Conservation (phyloP, 2,329 filamentous ascomycete genomes). For the Fusarium siculi region DNA sequence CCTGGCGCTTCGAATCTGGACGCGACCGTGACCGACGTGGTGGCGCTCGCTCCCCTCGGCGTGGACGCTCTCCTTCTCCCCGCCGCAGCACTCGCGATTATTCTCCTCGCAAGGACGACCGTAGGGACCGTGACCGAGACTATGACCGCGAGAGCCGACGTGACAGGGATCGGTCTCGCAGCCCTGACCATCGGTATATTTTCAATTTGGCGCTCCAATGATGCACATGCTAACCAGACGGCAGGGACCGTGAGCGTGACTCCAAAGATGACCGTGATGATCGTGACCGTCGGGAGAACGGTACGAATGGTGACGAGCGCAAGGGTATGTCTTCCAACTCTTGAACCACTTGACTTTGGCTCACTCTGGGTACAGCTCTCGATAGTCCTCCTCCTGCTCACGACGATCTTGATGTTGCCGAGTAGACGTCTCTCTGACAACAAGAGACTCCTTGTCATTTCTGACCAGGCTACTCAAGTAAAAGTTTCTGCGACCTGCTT, state of each 20-base stretch:
- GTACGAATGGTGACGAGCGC: constrained; percentile 85
- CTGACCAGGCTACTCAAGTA: constrained; percentile 29
- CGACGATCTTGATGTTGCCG: constrained; percentile 95
- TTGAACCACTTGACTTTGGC: constrained; percentile 18
- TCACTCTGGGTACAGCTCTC: constrained; percentile 58
- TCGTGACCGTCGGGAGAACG: constrained; percentile 79
- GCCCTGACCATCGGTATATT: constrained; percentile 69
- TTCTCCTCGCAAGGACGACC: constrained; percentile 89
- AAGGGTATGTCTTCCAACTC: constrained; percentile 72
- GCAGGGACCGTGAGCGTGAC: constrained; percentile 65
- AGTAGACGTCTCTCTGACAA: constrained; percentile 58
- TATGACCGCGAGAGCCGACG: constrained; percentile 80
- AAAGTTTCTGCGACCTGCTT: constrained; percentile 40
- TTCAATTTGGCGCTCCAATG: neutral
- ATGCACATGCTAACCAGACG: constrained; percentile 16
- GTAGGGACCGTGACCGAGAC: constrained; percentile 82
- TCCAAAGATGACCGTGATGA: constrained; percentile 75
- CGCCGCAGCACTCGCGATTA: constrained; percentile 81
- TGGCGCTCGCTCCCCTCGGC: constrained; percentile 71
- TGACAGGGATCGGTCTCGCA: constrained; percentile 80
- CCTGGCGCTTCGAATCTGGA: constrained; percentile 97
- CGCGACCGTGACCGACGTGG: constrained; percentile 75
- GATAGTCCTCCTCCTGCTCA: constrained; percentile 86
- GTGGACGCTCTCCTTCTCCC: constrained; percentile 80
- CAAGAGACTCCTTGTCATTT: constrained; percentile 15